phyloP scores from a whole-genome alignment of 164 flowering plant species.

The Pachysandra terminalis region DNA sequence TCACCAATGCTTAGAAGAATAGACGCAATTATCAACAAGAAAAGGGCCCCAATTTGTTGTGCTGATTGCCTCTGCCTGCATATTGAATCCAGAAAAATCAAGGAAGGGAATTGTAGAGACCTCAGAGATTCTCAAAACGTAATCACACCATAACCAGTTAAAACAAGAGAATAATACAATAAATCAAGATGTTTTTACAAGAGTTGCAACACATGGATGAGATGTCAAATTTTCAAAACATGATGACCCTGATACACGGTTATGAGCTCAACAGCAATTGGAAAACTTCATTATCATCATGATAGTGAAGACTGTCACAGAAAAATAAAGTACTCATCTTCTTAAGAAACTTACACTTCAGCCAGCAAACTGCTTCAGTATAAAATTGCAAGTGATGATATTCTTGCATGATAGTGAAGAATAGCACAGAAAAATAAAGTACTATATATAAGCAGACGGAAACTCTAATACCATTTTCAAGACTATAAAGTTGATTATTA shows the following conservation, averaged over 20 bases:
- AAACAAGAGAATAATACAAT: neutral
- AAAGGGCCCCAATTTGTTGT: slow-evolving; percentile 88
- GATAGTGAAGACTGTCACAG: too few species aligned
- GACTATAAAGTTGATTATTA: too few species aligned
- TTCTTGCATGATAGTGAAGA: neutral
- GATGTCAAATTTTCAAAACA: too few species aligned
- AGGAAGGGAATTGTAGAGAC: slow-evolving; percentile 12
- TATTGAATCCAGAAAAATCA: slow-evolving; percentile 13
- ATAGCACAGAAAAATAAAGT: neutral
- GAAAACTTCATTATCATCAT: neutral
- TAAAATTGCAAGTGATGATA: neutral
- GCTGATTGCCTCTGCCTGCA: slow-evolving; percentile 82
- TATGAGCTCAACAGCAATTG: neutral
- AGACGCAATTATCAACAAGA: slow-evolving; percentile 85
- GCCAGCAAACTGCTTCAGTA: neutral
- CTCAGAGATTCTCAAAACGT: slow-evolving; percentile 4
- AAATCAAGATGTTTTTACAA: too few species aligned
- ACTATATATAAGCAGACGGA: too few species aligned
- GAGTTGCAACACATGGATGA: too few species aligned
- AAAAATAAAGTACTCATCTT: too few species aligned
- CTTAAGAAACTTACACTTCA: neutral
- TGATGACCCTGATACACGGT: neutral
- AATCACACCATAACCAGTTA: slow-evolving; percentile 12
- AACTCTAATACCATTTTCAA: too few species aligned
- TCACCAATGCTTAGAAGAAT: slow-evolving; percentile 91